A percentile compares a stretch with the other conserved stretches of the same genome.
Conservation (phyloP, 805 yeast species). For the Pichia ethanolica region DNA sequence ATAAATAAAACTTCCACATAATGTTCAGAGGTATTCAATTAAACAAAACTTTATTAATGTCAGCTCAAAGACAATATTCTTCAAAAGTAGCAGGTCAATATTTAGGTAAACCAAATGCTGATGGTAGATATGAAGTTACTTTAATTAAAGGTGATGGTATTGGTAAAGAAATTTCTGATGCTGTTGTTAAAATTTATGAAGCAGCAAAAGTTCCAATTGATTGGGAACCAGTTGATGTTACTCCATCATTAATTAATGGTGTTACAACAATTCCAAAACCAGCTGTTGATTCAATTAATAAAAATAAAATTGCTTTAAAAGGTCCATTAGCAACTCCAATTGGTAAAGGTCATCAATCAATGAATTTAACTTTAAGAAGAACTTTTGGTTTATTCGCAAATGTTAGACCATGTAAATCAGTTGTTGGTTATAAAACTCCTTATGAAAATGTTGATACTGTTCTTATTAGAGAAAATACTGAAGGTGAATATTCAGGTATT, state of each 20-base stretch:
- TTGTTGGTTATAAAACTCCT: constrained; percentile 90
- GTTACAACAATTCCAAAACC: constrained; percentile 87
- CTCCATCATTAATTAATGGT: constrained; percentile 87
- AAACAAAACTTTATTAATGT: constrained; percentile 6
- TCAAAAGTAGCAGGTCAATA: constrained; percentile 52
- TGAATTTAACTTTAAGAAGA: constrained; percentile 95
- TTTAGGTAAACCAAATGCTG: constrained; percentile 55
- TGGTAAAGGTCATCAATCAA: constrained; percentile 96
- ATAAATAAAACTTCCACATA: not conserved
- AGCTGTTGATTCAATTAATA: constrained; percentile 89
- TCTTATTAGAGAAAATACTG: constrained; percentile 97
- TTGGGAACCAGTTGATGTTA: constrained; percentile 96
- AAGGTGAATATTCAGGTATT: constrained; percentile 98
- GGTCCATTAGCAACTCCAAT: constrained; percentile 99
- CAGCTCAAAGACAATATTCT: constrained; percentile 24
- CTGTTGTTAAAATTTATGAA: constrained; percentile 85
- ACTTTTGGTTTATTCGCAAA: constrained; percentile 94
- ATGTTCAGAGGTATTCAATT: constrained; percentile 6
- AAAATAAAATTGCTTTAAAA: constrained; percentile 89
- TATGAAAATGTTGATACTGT: constrained; percentile 88
- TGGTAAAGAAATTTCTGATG: constrained; percentile 90
- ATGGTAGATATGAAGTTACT: constrained; percentile 89
- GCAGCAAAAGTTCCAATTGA: constrained; percentile 95
- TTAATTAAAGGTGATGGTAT: constrained; percentile 98
- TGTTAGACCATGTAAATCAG: constrained; percentile 93